Evolutionary conservation across 306 rosid species (phyloP), one percentile per base, ranked within the genome.

Genomic region (Acacia confusa): DNA sequence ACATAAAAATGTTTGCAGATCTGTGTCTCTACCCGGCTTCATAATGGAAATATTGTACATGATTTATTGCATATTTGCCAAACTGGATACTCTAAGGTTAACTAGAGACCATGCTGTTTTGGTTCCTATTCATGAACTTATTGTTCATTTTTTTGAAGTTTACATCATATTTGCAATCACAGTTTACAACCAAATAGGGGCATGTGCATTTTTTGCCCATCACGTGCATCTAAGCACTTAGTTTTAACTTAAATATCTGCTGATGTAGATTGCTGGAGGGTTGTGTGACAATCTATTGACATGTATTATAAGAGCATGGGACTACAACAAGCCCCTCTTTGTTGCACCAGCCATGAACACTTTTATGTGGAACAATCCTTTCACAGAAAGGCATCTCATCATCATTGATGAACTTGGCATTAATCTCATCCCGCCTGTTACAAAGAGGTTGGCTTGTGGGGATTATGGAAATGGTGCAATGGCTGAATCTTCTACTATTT

Each of bases 381-480:
- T 87, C 74, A 92, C 98, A 0, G 97, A 92, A 71, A 81, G 81
- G 53, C 97, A 89, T 73, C 88, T 86, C 69, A 75, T 85, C 74
- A 47, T 80, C 9, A 86, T 95, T 24, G 94, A 91, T 7, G 97
- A 95, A 67, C 94, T 92, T 65, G 97, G 97, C 65, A 87, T 89
- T 47, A 50, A 80, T 50, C 91, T 95, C 81, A 91, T 95, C 72
- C 92, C 86, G 28, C 97, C 99, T 13, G 94, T 93, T 63, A 65
- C 86, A 1, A 95, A 90, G 91, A 89, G 98, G 79, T 82, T 92
- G 78, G 99, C 99, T 41, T 32, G 34, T 9, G 90, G 98, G 53
- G 99, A 95, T 81, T 90, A 88, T 27, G 99, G 99, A 82, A 93
- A 91, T 75, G 99, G 98, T 32, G 99, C 99, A 67, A 95, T 95